Evolutionary conservation across 2,329 filamentous ascomycete species (phyloP), one percentile per base, ranked within the genome.

Genomic region (Pseudocercospora macadamiae): DNA sequence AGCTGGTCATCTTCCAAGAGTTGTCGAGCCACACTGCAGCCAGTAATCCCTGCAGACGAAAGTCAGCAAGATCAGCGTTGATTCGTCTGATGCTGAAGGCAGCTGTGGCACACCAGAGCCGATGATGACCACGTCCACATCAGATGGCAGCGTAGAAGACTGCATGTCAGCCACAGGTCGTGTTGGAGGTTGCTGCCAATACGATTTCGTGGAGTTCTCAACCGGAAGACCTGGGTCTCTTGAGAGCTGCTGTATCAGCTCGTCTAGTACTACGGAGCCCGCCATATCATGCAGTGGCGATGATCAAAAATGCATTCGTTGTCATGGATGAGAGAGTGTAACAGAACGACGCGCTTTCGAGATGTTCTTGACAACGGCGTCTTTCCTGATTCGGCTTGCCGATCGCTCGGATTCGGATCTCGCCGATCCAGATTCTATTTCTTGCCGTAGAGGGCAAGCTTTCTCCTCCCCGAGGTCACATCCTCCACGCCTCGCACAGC

Each of bases 71-170:
- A 28, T 47, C 14, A 47, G 42, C 19, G 9, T 2, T 18, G 12
- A 6, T 47, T 14, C 16, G 23, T 19, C 37, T 12, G 37, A 42
- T 16, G 37, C 37, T 42, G 37, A 19, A 21, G n/a, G n/a, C n/a
- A n/a, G n/a, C 1, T 21, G 36, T 21, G 2, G 23, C 19, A 23
- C 42, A 47, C 42, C 42, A 37, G 63, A 65, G 3, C 64, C 64
- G 21, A 66, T 65, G 32, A 66, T 64, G 21, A 66, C 48, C 10
- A 63, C 51, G 42, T 63, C 61, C 21, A 55, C 53, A 3, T 52
- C 25, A 4, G 12, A 5, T 16, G 44, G 51, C n/a, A 63, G 34
- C 16, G 19, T 32, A 3, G 39, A 7, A 21, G 61, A 61, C 44
- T 60, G 54, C 10, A 47, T n/a, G 21, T 34, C 34, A 48, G 47